phyloP scores from a whole-genome alignment of 2,329 filamentous ascomycete species.

The Penicillium sp. region DNA sequence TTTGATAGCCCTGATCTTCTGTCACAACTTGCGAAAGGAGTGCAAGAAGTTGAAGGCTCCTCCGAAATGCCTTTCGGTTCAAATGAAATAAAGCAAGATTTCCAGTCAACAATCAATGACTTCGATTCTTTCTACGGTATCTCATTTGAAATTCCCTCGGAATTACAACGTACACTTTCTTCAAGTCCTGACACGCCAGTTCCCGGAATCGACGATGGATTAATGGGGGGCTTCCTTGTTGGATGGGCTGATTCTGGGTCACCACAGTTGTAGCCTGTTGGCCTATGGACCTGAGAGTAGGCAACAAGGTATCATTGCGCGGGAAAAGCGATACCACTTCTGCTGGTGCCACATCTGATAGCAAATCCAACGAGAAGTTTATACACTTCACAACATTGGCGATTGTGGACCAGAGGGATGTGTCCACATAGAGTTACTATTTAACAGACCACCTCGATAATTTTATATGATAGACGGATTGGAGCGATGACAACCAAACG shows the following conservation, averaged over 20 bases:
- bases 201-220: not conserved
- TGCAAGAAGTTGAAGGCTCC: not conserved
- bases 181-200: not conserved
- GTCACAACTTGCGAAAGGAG: not conserved
- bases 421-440: not conserved
- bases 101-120: not conserved
- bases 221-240: not conserved
- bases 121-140: not conserved
- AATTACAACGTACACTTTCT: not conserved
- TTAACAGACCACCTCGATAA: too few species aligned
- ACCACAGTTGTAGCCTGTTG: not conserved
- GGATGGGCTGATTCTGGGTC: not conserved
- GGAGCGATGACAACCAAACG: too few species aligned
- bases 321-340: not conserved
- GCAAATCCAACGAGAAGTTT: not conserved
- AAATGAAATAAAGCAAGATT: not conserved
- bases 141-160: not conserved
- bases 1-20: not conserved
- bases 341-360: not conserved
- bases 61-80: not conserved
- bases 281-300: not conserved
- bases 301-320: not conserved
- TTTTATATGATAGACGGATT: too few species aligned
- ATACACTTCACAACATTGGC: not conserved
- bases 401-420: not conserved